Evolutionary conservation across 2,329 filamentous ascomycete genomes (phyloP), one percentile per base, ranked within the genome.

Genomic region (Neophaeococcomyces mojaviensis): DNA sequence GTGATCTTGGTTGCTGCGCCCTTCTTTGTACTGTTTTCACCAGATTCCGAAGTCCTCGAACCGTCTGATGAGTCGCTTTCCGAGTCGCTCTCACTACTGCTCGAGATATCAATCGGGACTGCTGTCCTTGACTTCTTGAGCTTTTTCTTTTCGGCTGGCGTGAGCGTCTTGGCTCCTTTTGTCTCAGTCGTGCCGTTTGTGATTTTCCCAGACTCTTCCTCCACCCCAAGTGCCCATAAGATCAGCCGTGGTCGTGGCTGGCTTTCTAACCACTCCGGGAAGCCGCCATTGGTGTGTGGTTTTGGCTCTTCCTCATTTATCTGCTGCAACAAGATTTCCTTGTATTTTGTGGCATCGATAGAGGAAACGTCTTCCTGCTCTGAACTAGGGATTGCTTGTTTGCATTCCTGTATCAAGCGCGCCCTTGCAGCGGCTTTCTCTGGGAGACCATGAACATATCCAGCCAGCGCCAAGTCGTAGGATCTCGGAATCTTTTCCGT

Each of bases 361-460:
- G n/a, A 15, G 10, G 35, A 33, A 41, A 8, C 24, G 8, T 20
- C 46, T 36, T 69, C 65, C 44, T 75, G 70, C 59, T 76, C 71
- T 56, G 82, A 74, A 55, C 73, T 71, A 45, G 73, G 68, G 54
- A 81, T 72, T 40, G 82, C 66, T 42, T 81, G 75, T 49, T 78
- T 69, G 19, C 86, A 86, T 46, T 77, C 71, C 57, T 86, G 74
- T 32, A 74, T 73, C 51, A 95, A 67, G 46, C 87, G 59, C 33
- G 59, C 74, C 46, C 80, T 77, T 45, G 87, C 79, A 4, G 81
- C 81, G 50, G 77, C 78, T 31, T 88, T 86, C 68, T 89, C 82
- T 13, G 41, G 41, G 46, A 96, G 68, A 41, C 88, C 87, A 48
- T 77, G 72, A 53, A 96, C 78, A 67, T 96, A 97, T 42, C 79